Evolutionary conservation across 352 stramenopile species (phyloP), one percentile per base, ranked within the genome.

Genomic region (Globisporangium alternatum): DNA sequence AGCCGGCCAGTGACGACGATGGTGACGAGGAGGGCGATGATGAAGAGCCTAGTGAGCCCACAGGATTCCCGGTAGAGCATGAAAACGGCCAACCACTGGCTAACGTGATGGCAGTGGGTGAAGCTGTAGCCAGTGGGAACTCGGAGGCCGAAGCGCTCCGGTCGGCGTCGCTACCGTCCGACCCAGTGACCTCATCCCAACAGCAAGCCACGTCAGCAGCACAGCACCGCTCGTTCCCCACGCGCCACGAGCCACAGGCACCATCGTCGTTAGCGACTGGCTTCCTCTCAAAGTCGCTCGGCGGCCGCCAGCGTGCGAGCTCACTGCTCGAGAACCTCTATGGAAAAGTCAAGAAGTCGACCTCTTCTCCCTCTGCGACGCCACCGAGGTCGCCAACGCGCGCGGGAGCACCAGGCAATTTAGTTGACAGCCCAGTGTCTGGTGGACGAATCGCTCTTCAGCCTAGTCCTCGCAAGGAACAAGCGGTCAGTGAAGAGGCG

Each of bases 381-480:
- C 28, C 60, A 1, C 60, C 49, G n/a, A 45, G 22, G 22, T 45
- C 60, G 2, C 39, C 60, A 28, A 41, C 39, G 6, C 25, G 60
- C 12, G 30, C 28, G 7, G 13, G 49, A 4, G n/a, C 8, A 22
- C 25, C 12, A 5, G 49, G 33, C 1, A n/a, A 21, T 13, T 5
- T 37, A 8, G 25, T 25, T 15, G 25, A 55, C 13, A 55, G 48
- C 6, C 48, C 12, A 15, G 28, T 8, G 17, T 21, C 39, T 31
- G 49, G 48, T 3, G 37, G 31, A 25, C 43, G 61, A 31, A 44
- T 69, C 12, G 64, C 68, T 49, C 13, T 70, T 59, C 56, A 73
- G 43, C 67, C 57, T 8, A 70, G 67, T 59, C 63, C 63, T 13
- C 56, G 63, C 9, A 60, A 58, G 21, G 43, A 67, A 44, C 39